phyloP scores from a whole-genome alignment of 1,284 basidiomycete species.

The Macrocybe sp. region DNA sequence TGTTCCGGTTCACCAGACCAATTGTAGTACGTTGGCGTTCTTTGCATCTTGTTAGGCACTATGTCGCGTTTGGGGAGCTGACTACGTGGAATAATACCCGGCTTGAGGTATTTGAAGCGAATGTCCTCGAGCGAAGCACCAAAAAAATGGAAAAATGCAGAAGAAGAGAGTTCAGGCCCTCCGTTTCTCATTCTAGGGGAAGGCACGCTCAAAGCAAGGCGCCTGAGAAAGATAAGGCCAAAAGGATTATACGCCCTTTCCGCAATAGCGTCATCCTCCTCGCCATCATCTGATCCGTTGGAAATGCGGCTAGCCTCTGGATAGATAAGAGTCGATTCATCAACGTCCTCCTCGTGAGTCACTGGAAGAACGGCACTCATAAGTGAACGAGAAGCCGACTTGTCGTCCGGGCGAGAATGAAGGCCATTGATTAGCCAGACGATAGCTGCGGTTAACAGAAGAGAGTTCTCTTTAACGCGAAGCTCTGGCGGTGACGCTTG shows the following conservation, averaged over 20 bases:
- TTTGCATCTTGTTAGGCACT: not conserved
- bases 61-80: not conserved
- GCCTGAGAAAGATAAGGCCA: constrained; percentile 6
- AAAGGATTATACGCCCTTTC: not conserved
- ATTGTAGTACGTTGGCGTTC: not conserved
- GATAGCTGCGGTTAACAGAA: constrained; percentile 15
- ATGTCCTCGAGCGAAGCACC: not conserved
- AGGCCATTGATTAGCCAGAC: constrained; percentile 20
- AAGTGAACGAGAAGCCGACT: constrained; percentile 11
- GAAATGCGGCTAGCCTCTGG: not conserved
- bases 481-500: not conserved
- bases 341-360: not conserved
- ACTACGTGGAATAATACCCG: not conserved
- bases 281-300: not conserved
- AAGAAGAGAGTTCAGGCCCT: not conserved
- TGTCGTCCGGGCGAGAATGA: constrained; percentile 20
- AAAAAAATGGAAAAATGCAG: constrained; percentile 3
- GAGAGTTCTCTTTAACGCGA: constrained; percentile 6
- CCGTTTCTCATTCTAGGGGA: constrained; percentile 3
- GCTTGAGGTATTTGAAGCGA: not conserved
- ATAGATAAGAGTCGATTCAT: constrained; percentile 6
- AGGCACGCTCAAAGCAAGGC: not conserved
- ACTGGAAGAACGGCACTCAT: constrained; percentile 15
- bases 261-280: constrained; percentile 5
- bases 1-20: not conserved